Base-by-base conservation (phyloP, 495 filamentous ascomycete genomes). In the Immersiella caudata region DNA sequence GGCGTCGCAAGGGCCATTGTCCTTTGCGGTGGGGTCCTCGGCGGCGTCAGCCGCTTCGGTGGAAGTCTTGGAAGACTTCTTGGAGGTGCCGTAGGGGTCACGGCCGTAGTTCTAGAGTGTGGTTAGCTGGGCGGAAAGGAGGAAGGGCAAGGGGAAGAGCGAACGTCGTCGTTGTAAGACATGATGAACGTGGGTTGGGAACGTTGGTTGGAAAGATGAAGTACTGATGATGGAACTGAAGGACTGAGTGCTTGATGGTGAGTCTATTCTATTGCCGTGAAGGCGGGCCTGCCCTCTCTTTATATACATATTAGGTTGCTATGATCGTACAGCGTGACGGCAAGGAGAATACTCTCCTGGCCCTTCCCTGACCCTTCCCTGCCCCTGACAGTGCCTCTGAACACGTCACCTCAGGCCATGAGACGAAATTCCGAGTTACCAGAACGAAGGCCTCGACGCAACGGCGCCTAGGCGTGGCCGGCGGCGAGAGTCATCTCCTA, bases 21-120 rank as follows among this genome's bases (percentile, higher is more conserved):
- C 52, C 52, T 46, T 46, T 12, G 52, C 20, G 52, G 52, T n/a
- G 2, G n/a, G 21, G 6, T 55, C 52, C 25, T 55, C 21, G 52
- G 16, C 50, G 50, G 20, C 20, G 52, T 22, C 52, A 26, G 52
- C 52, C 7, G 52, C 21, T 55, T 55, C 25, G 7, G 21, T 26
- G 52, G 52, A 55, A 26, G 52, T 55, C 40, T 46, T 46, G 40
- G 40, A 46, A 18, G 40, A 46, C 40, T 46, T 46, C 40, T 46
- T 46, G 40, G 40, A 46, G 40, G 40, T 14, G 40, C 40, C 11
- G 52, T 22, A 55, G 52, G 24, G 16, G 52, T 22, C 21, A 55
- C 25, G 21, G 24, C 7, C 14, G 20, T 55, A 26, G 52, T 22
- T 22, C 52, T 55, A 7, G 52, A n/a, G 14, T 55, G 20, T n/a